phyloP scores from a whole-genome alignment of 2,329 filamentous ascomycete genomes.

The Pseudopithomyces chartarum region DNA sequence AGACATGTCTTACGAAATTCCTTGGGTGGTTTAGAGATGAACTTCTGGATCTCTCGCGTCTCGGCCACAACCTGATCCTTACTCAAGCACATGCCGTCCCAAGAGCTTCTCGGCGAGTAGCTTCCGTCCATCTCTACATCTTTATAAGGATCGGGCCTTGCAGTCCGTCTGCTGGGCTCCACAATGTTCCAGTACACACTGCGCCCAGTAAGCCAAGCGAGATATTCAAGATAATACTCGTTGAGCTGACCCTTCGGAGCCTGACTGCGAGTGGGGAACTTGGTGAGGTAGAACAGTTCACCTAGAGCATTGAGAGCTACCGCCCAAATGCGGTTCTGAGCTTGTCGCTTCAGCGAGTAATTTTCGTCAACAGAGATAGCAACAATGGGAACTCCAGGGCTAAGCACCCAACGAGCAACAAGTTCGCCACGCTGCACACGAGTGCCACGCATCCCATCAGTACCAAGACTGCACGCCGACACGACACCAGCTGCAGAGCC shows the following conservation, averaged over 20 bases:
- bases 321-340: conserved; percentile 80
- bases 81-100: conserved; percentile 72
- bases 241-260: conserved; percentile 55
- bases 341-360: conserved; percentile 73
- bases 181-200: conserved; percentile 80
- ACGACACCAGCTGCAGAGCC: conserved; percentile 85
- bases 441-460: conserved; percentile 62
- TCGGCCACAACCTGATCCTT: conserved; percentile 74
- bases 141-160: conserved; percentile 74
- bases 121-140: conserved; percentile 68
- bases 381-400: conserved; percentile 90
- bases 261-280: conserved; percentile 65
- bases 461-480: conserved; percentile 78
- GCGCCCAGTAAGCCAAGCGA: conserved; percentile 81
- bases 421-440: conserved; percentile 74
- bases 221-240: conserved; percentile 59
- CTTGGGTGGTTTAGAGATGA: conserved; percentile 71
- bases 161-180: conserved; percentile 74
- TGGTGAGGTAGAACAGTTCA: conserved; percentile 83
- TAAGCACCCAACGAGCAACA: conserved; percentile 86
- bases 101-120: conserved; percentile 81
- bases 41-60: conserved; percentile 80
- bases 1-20: conserved; percentile 79
- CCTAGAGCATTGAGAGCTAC: conserved; percentile 91
- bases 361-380: conserved; percentile 82